phyloP scores from a whole-genome alignment of 495 filamentous ascomycete species.

The Penicillium canariense region DNA sequence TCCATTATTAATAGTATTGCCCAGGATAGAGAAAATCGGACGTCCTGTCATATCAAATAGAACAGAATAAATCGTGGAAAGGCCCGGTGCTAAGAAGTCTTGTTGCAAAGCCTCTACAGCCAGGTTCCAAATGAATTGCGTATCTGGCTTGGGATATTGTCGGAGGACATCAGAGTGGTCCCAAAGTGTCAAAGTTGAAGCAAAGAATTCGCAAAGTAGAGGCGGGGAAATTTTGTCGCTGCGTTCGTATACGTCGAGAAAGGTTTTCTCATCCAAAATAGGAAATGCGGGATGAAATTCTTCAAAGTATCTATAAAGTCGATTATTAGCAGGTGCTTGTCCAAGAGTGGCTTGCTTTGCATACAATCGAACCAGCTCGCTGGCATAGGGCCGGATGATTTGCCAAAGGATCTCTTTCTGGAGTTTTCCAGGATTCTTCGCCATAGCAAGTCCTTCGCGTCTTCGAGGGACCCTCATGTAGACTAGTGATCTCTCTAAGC shows the following conservation, averaged over 20 bases:
- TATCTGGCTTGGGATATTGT: neutral
- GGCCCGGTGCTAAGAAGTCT: neutral
- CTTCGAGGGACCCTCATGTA: slow-evolving; percentile 1
- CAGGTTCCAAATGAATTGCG: neutral
- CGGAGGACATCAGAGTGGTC: neutral
- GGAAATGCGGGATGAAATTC: slow-evolving; percentile 1
- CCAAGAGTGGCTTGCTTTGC: too few relatives aligned
- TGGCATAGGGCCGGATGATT: neutral
- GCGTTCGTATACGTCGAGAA: slow-evolving; percentile 1
- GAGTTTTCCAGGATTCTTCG: neutral
- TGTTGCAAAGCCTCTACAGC: neutral
- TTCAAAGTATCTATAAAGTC: neutral
- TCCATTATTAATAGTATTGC: slow-evolving; percentile 1
- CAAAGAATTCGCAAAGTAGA: slow-evolving; percentile 3
- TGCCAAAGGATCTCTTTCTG: neutral
- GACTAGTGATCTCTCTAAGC: neutral
- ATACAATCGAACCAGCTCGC: neutral
- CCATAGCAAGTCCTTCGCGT: slow-evolving; percentile 1
- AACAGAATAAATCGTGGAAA: neutral
- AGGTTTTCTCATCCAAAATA: neutral
- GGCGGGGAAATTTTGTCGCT: neutral
- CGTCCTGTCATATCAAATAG: slow-evolving; percentile 2
- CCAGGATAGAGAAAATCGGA: neutral
- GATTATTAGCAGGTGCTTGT: neutral
- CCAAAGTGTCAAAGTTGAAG: neutral